A percentile compares a stretch with the other conserved stretches of the same genome.
These are phyloP conservation scores for Aspergillus cristatus DNA, from an alignment of 495 filamentous ascomycete genomes.

Conservation along the genomic window DNA sequence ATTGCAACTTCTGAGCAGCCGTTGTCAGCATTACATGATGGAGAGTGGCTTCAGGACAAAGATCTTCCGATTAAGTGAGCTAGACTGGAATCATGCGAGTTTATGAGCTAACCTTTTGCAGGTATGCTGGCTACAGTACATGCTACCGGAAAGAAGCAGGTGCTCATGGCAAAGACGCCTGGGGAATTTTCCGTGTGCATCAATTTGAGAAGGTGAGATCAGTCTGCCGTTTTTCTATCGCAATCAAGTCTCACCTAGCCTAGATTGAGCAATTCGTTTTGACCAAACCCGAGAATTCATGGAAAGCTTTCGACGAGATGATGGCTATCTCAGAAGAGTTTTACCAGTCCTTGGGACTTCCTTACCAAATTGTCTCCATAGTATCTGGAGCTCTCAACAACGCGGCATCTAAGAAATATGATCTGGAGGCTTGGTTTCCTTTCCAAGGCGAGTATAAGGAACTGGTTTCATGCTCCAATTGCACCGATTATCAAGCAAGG, in stretches of 20 bases:
- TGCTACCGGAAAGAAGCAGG: constrained; percentile 96
- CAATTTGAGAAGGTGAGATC: constrained; percentile 83
- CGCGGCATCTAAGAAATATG: constrained; percentile 88
- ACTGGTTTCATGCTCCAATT: constrained; percentile 91
- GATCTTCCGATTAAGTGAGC: constrained; percentile 76
- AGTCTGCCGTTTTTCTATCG: neutral
- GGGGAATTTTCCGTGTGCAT: constrained; percentile 97
- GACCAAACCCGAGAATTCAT: constrained; percentile 88
- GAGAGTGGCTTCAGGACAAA: constrained; percentile 81
- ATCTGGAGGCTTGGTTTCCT: constrained; percentile 96
- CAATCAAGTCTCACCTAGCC: constrained; percentile 5
- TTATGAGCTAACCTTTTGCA: constrained; percentile 11
- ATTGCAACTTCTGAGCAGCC: constrained; percentile 98
- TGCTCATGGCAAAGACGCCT: constrained; percentile 85
- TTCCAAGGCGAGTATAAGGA: constrained; percentile 97
- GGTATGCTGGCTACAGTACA: constrained; percentile 86
- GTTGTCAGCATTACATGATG: constrained; percentile 80
- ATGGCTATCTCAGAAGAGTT: constrained; percentile 85
- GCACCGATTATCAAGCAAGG: constrained; percentile 88
- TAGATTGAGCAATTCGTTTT: constrained; percentile 90
- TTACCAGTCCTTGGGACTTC: constrained; percentile 80
- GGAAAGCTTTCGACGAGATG: constrained; percentile 91
- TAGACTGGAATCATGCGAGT: neutral
- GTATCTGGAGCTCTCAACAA: constrained; percentile 94
- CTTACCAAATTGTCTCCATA: constrained; percentile 85